Evolutionary conservation across 495 filamentous ascomycete species (phyloP).

Genomic region (Hypoxylon fragiforme): DNA sequence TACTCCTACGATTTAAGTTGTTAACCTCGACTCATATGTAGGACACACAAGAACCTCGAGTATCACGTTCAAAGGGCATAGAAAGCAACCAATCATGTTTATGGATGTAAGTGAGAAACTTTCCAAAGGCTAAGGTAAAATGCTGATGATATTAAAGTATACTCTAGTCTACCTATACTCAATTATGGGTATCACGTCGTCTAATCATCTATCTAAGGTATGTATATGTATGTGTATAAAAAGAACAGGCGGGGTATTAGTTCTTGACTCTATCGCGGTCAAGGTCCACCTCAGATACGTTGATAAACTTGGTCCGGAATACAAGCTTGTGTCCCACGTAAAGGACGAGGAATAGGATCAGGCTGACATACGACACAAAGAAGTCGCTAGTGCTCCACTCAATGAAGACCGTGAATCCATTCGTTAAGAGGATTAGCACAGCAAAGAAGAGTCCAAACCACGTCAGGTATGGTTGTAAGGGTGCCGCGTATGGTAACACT

Average conservation of each 20-base stretch:
- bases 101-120: too few species aligned
- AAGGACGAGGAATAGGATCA: slow-evolving; percentile 63
- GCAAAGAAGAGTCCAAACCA: slow-evolving; percentile 67
- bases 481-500: slow-evolving; percentile 59
- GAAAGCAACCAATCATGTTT: too few species aligned
- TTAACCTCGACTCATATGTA: too few species aligned
- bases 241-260: slow-evolving; percentile 3
- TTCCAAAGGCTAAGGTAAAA: too few species aligned
- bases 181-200: background rate
- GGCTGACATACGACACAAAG: slow-evolving; percentile 63
- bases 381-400: slow-evolving; percentile 60
- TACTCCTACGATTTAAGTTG: too few species aligned
- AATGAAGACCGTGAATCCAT: slow-evolving; percentile 72
- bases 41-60: too few species aligned
- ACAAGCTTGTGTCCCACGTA: slow-evolving; percentile 62
- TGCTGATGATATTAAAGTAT: too few species aligned
- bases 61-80: too few species aligned
- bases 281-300: slow-evolving; percentile 36
- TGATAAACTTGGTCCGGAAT: slow-evolving; percentile 33
- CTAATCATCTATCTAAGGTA: too few species aligned
- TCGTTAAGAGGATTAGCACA: slow-evolving; percentile 65
- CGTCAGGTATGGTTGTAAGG: slow-evolving; percentile 61
- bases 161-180: too few species aligned
- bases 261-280: slow-evolving; percentile 30
- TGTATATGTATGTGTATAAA: slow-evolving; percentile 1